A percentile compares a stretch with the other conserved stretches of the same genome.
phyloP scores from a whole-genome alignment of 352 stramenopile genomes.

The Pythium coloratum region DNA sequence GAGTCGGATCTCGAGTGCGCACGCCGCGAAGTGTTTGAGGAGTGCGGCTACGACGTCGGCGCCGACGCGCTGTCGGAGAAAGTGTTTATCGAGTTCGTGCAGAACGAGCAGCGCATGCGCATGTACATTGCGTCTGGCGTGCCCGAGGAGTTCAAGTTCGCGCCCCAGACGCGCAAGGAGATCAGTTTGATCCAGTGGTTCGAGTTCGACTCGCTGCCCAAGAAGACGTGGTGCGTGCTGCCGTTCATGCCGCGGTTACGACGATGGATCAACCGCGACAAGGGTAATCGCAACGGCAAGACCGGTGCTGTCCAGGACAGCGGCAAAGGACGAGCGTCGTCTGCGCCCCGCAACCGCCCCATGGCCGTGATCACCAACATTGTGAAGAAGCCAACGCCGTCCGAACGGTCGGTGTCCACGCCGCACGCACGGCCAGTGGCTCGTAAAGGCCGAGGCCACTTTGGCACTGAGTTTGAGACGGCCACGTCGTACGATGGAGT shows the following conservation, averaged over 20 bases:
- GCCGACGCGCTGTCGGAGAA: conserved; percentile 68
- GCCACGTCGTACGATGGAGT: conserved; percentile 84
- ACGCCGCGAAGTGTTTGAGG: conserved; percentile 90
- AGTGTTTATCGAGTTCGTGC: conserved; percentile 84
- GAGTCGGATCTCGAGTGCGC: conserved; percentile 89
- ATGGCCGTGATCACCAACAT: conserved; percentile 39
- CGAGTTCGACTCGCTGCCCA: conserved; percentile 86
- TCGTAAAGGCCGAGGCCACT: conserved; percentile 64
- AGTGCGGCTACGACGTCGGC: conserved; percentile 90
- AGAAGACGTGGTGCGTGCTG: conserved; percentile 93
- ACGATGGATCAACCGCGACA: conserved; percentile 88
- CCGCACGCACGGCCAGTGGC: conserved; percentile 51
- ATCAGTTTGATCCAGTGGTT: conserved; percentile 94
- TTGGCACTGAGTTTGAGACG: conserved; percentile 81
- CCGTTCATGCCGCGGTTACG: conserved; percentile 91
- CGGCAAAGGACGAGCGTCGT: conserved; percentile 62
- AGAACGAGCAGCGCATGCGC: conserved; percentile 88
- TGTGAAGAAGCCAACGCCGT: conserved; percentile 42
- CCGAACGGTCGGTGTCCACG: conserved; percentile 71
- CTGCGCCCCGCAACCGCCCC: conserved; percentile 72
- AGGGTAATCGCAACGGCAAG: conserved; percentile 35
- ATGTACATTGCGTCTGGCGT: conserved; percentile 93
- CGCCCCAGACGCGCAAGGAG: conserved; percentile 94
- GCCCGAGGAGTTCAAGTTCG: conserved; percentile 91
- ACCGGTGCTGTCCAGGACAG: conserved; percentile 4